Conservation (phyloP, 805 yeast genomes). For the Starmerella floris region DNA sequence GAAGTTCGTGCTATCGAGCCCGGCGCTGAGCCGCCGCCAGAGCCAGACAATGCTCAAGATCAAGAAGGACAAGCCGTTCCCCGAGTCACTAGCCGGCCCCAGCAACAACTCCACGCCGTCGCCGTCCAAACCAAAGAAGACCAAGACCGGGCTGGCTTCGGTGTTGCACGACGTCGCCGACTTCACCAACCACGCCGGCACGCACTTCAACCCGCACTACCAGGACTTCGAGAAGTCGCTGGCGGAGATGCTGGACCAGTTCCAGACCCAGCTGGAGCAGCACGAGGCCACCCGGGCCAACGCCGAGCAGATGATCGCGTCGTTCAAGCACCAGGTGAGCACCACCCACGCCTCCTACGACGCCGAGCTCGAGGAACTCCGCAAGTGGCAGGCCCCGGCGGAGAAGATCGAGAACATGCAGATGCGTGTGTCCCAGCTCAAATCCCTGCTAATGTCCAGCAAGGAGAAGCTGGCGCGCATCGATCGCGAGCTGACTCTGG, state of each 20-base stretch:
- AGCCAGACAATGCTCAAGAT: neutral
- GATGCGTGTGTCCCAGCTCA: conserved; percentile 19
- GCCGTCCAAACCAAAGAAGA: neutral
- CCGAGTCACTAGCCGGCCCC: neutral
- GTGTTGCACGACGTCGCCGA: conserved; percentile 48
- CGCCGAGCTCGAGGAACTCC: conserved; percentile 18
- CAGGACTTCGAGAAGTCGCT: conserved; percentile 17
- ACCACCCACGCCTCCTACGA: conserved; percentile 18
- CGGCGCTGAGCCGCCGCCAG: neutral
- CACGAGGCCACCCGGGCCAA: conserved; percentile 20
- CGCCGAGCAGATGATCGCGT: conserved; percentile 15
- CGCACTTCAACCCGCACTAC: conserved; percentile 38
- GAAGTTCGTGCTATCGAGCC: neutral
- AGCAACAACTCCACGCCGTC: neutral
- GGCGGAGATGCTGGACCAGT: conserved; percentile 15
- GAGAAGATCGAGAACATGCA: conserved; percentile 21
- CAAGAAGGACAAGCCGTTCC: neutral
- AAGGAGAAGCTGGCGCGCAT: conserved; percentile 20
- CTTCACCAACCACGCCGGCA: conserved; percentile 36
- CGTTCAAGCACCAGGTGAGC: conserved; percentile 18
- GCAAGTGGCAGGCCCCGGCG: conserved; percentile 20
- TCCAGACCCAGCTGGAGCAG: conserved; percentile 21
- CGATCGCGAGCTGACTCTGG: conserved; percentile 17
- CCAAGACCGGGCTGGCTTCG: neutral
- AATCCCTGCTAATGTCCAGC: conserved; percentile 19